Evolutionary conservation across 768 basidiomycete species (phyloP), one percentile per base, ranked within the genome.

Genomic region (Baorangia bicolor): DNA sequence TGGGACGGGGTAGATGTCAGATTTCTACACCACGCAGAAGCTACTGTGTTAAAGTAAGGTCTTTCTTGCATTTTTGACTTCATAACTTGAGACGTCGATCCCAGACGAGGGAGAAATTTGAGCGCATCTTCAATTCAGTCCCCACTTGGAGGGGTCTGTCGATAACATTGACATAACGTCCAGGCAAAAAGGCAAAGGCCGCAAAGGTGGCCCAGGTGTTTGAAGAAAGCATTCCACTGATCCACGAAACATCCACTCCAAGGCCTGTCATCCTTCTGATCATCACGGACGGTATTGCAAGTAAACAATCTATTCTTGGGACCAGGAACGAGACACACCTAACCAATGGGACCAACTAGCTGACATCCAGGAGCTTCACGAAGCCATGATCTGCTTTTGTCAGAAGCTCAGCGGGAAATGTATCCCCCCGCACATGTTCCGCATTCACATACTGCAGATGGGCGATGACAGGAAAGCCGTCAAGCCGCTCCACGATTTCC

Each of bases 401-500:
- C 57, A 56, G 20, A 49, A 39, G 13, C 53, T 67, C 11, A 37
- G 63, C 18, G 41, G 3, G 16, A 39, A 49, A 46, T 2, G 23
- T 7, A 40, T 68, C 4, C 41, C 53, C 13, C n/a, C 51, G 5
- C 37, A 65, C 34, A 58, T 66, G 64, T 63, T 68, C 61, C 61
- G 61, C 2, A 61, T 67, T 12, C 59, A 67, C 34, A 25, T 68
- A 18, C 33, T 67, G 42, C 66, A 67, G 48, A 63, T 67, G 58
- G 66, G 66, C 1, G 53, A 60, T 0, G 61, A 67, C 34, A 60
- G 64, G 41, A 68, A 46, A 23, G 66, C 53, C 13, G 59, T 65
- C 51, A 34, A 53, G 45, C 66, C 66, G 3, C 56, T 67, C 14
- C 53, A 63, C 9, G 61, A 63, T 42, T 60, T 67, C 50, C 61